A percentile compares a stretch with the other conserved stretches of the same genome.
These are phyloP conservation scores for Candida sp. DNA, from an alignment of 1,139 yeast genomes.

Conservation along the genomic window DNA sequence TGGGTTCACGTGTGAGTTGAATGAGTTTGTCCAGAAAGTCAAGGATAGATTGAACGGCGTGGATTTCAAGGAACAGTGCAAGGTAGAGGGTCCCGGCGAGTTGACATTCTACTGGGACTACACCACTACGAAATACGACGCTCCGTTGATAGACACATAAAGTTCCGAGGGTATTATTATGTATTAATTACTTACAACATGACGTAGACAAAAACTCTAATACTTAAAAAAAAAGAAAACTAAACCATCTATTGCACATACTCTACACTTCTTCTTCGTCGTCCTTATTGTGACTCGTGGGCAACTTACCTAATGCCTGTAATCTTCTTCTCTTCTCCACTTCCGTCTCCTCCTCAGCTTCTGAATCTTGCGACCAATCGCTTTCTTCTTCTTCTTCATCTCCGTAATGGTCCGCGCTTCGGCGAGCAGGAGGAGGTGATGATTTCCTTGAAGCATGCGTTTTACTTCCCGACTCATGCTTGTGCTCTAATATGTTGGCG, in stretches of 20 bases:
- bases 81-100: conserved; percentile 24
- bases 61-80: conserved; percentile 36
- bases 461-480: conserved; percentile 8
- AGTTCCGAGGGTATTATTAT: not conserved
- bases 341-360: conserved; percentile 57
- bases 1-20: conserved; percentile 59
- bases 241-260: not conserved
- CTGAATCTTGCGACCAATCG: conserved; percentile 3
- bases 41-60: conserved; percentile 33
- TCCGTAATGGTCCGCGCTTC: conserved; percentile 10
- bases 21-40: conserved; percentile 39
- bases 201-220: not conserved
- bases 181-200: not conserved
- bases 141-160: conserved; percentile 21
- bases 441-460: conserved; percentile 3
- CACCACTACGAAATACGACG: conserved; percentile 27
- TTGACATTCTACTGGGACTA: conserved; percentile 44
- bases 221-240: not conserved
- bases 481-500: conserved; percentile 22
- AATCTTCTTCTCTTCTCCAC: conserved; percentile 78
- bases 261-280: conserved; percentile 51
- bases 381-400: conserved; percentile 13
- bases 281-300: conserved; percentile 50
- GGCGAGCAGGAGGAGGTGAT: conserved; percentile 16
- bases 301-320: conserved; percentile 73